A percentile compares a stretch with the other conserved stretches of the same genome.
Evolutionary conservation across 768 basidiomycete species (phyloP).

Genomic region (Floccularia luteovirens): DNA sequence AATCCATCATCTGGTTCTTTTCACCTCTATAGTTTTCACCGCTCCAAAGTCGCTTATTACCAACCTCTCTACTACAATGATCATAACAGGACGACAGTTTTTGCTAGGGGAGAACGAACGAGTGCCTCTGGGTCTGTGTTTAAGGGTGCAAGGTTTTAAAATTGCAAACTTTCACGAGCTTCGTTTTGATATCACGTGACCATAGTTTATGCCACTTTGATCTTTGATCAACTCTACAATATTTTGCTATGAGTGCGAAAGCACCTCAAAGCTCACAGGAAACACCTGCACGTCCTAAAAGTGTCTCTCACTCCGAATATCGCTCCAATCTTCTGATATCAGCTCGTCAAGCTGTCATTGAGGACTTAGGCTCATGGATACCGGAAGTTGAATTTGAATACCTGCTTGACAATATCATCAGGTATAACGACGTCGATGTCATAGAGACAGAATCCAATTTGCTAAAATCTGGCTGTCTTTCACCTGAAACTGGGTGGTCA

Average conservation of each 20-base stretch:
- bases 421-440: too few species aligned
- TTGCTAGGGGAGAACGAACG: constrained; percentile 25
- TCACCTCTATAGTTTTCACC: constrained; percentile 40
- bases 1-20: constrained; percentile 38
- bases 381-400: too few species aligned
- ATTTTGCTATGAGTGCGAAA: too few species aligned
- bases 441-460: too few species aligned
- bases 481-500: too few species aligned
- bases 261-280: too few species aligned
- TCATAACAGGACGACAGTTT: constrained; percentile 58
- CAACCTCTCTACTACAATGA: constrained; percentile 73
- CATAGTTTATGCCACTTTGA: constrained; percentile 30
- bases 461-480: too few species aligned
- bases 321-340: constrained; percentile 68
- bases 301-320: constrained; percentile 65
- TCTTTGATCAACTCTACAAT: too few species aligned
- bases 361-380: too few species aligned
- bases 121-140: constrained; percentile 56
- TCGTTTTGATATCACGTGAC: constrained; percentile 4
- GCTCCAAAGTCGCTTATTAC: constrained; percentile 33
- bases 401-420: too few species aligned
- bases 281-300: too few species aligned
- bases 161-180: constrained; percentile 1
- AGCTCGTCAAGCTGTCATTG: too few species aligned
- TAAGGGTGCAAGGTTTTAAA: constrained; percentile 79